These are phyloP conservation scores for Artemisia tridentata DNA, from an alignment of 129 eudicot genomes.

Conservation along the genomic window DNA sequence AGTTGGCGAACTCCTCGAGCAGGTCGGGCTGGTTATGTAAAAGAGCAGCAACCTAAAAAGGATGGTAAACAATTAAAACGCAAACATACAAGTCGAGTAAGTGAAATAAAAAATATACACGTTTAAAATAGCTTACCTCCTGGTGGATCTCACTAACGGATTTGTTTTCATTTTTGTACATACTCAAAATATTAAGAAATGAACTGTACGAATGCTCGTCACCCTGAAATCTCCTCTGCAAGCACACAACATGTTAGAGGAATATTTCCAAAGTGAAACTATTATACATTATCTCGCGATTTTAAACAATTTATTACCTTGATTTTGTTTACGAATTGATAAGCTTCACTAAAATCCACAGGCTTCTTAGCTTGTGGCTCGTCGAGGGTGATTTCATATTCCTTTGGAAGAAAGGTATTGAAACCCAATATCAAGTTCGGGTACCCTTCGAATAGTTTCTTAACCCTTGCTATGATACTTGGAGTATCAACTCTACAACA, in stretches of 20 bases:
- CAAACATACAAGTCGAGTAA: not conserved
- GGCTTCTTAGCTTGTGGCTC: slow-evolving; percentile 61
- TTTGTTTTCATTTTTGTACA: slow-evolving; percentile 67
- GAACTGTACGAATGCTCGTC: slow-evolving; percentile 81
- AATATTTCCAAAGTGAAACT: slow-evolving; percentile 3
- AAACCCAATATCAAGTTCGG: slow-evolving; percentile 75
- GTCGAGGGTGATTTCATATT: slow-evolving; percentile 65
- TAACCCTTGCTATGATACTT: slow-evolving; percentile 74
- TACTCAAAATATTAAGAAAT: slow-evolving; percentile 77
- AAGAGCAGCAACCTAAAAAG: slow-evolving; percentile 77
- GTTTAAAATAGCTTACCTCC: slow-evolving; percentile 48
- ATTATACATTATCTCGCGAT: not conserved
- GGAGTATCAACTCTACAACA: slow-evolving; percentile 55
- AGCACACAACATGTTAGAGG: slow-evolving; percentile 17
- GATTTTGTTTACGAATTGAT: slow-evolving; percentile 68
- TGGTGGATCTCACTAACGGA: slow-evolving; percentile 64
- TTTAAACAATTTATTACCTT: slow-evolving; percentile 49
- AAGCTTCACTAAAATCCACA: slow-evolving; percentile 72
- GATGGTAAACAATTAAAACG: slow-evolving; percentile 5
- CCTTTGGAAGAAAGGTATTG: slow-evolving; percentile 89
- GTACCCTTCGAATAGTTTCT: slow-evolving; percentile 70
- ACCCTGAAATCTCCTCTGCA: slow-evolving; percentile 81
- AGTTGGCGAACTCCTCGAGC: slow-evolving; percentile 69
- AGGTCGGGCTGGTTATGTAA: slow-evolving; percentile 75
- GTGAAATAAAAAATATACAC: slow-evolving; percentile 7